These are phyloP conservation scores for Raphanus hybrid DNA, from an alignment of 441 rosid genomes.

Conservation along the genomic window DNA sequence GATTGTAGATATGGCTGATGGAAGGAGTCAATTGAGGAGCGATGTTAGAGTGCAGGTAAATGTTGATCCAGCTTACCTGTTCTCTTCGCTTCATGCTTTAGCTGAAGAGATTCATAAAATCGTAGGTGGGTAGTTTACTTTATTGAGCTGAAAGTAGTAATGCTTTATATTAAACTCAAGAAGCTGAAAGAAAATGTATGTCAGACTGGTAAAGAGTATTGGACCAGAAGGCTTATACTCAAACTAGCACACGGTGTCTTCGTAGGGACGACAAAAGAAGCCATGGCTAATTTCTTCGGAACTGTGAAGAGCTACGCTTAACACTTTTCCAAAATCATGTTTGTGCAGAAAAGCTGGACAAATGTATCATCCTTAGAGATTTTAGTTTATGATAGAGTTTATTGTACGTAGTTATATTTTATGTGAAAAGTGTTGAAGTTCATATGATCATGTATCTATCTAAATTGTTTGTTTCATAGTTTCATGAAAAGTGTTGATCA, in stretches of 20 bases:
- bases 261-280: conserved; percentile 96
- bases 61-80: conserved; percentile 86
- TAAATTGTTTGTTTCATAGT: background rate
- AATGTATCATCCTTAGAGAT: background rate
- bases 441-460: background rate
- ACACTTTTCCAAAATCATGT: conserved; percentile 46
- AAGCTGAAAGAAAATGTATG: conserved; percentile 15
- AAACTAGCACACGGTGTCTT: conserved; percentile 93
- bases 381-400: background rate
- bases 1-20: conserved; percentile 97
- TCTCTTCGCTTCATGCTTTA: conserved; percentile 77
- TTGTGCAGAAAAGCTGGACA: conserved; percentile 42
- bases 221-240: conserved; percentile 84
- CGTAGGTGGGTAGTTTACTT: conserved; percentile 50
- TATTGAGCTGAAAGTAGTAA: conserved; percentile 4
- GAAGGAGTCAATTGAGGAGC: conserved; percentile 74
- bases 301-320: conserved; percentile 67
- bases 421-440: background rate
- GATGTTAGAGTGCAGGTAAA: conserved; percentile 80
- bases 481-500: background rate
- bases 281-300: conserved; percentile 91
- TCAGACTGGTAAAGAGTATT: conserved; percentile 84
- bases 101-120: conserved; percentile 84
- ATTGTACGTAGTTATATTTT: too few species aligned
- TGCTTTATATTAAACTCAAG: background rate